These are phyloP conservation scores for Ceraceosorus guamensis DNA, from an alignment of 1,284 basidiomycete species.

Conservation along the genomic window DNA sequence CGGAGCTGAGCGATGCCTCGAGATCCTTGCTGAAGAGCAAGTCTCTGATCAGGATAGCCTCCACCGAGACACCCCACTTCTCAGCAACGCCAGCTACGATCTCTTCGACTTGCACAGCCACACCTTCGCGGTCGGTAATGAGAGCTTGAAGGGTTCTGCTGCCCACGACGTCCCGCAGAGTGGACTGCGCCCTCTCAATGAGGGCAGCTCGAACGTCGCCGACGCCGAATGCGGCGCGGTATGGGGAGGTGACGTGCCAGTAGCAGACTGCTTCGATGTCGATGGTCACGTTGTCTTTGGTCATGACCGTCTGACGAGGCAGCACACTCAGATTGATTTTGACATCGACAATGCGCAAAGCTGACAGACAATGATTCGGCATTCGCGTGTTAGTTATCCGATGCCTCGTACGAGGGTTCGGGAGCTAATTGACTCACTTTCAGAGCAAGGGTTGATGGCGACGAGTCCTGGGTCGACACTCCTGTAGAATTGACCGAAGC, in stretches of 20 bases:
- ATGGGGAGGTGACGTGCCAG: slow-evolving; percentile 58
- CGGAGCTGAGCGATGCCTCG: slow-evolving; percentile 82
- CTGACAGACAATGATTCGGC: neutral
- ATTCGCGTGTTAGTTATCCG: slow-evolving; percentile 8
- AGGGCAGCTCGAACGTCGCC: slow-evolving; percentile 64
- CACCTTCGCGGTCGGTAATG: slow-evolving; percentile 77
- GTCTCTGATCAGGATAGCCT: slow-evolving; percentile 69
- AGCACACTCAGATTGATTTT: slow-evolving; percentile 86
- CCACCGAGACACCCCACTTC: slow-evolving; percentile 89
- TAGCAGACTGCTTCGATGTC: slow-evolving; percentile 82
- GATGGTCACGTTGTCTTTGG: slow-evolving; percentile 75
- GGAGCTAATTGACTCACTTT: too few relatives aligned
- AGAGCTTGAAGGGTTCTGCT: slow-evolving; percentile 59
- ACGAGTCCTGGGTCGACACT: slow-evolving; percentile 86
- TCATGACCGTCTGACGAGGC: slow-evolving; percentile 64
- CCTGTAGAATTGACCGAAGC: slow-evolving; percentile 87
- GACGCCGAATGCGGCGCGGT: slow-evolving; percentile 82
- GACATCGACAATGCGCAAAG: slow-evolving; percentile 59
- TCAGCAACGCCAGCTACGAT: slow-evolving; percentile 59
- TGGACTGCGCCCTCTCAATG: slow-evolving; percentile 88
- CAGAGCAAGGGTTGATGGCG: slow-evolving; percentile 78
- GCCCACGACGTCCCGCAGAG: slow-evolving; percentile 86
- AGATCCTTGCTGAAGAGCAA: slow-evolving; percentile 87
- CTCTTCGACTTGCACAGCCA: slow-evolving; percentile 90
- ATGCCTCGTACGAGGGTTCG: slow-evolving; percentile 55